Evolutionary conservation across 768 basidiomycete species (phyloP).

Genomic region (Dictyophora rubrovolvata): DNA sequence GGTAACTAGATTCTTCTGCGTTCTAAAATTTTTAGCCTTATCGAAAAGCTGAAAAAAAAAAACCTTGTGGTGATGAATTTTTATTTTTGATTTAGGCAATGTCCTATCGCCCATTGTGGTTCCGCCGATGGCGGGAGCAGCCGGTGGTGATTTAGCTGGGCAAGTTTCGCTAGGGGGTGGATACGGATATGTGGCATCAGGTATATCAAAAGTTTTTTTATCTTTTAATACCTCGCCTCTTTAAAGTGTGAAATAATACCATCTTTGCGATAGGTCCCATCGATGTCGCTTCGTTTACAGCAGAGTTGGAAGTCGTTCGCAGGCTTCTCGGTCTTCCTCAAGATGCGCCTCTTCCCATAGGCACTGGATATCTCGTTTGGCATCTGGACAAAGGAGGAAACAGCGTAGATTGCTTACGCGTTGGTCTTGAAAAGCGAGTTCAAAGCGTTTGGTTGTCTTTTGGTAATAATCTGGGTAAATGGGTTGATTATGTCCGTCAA

Average conservation of each 20-base stretch:
- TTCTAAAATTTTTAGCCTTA: no score
- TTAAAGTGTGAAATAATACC: not conserved
- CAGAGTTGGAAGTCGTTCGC: not conserved
- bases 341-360: constrained; percentile 39
- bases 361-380: constrained; percentile 71
- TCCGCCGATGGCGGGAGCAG: constrained; percentile 64
- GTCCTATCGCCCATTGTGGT: constrained; percentile 49
- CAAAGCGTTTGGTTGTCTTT: constrained; percentile 70
- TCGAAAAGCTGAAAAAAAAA: no score
- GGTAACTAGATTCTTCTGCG: constrained; percentile 24
- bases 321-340: not conserved
- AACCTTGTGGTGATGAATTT: not conserved
- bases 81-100: constrained; percentile 30
- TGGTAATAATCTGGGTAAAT: constrained; percentile 44
- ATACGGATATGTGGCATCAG: constrained; percentile 65
- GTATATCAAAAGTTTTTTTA: constrained; percentile 22
- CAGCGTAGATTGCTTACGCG: constrained; percentile 30
- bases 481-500: constrained; percentile 54
- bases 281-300: not conserved
- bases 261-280: not conserved
- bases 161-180: constrained; percentile 60
- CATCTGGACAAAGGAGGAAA: constrained; percentile 40
- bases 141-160: constrained; percentile 50
- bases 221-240: not conserved
- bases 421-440: constrained; percentile 45